Evolutionary conservation across 352 stramenopile species (phyloP).

Genomic region (Phytophthora meadii): DNA sequence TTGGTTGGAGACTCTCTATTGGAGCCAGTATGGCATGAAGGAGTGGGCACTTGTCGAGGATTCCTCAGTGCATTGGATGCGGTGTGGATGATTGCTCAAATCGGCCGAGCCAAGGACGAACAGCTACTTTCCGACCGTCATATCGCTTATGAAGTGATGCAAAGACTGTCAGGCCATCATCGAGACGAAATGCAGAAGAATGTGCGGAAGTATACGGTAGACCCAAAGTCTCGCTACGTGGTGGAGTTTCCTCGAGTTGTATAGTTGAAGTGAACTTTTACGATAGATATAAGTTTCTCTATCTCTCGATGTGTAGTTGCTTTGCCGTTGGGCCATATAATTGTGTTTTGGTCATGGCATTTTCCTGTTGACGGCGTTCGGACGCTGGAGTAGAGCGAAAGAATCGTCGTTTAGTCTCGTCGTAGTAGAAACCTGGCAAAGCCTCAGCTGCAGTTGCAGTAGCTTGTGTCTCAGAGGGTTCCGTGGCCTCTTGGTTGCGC

Average conservation of each 20-base stretch:
- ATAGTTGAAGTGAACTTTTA: background rate
- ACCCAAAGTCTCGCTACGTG: constrained; percentile 70
- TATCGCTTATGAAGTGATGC: constrained; percentile 66
- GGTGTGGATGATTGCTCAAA: constrained; percentile 73
- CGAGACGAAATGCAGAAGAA: constrained; percentile 78
- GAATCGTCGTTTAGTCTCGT: no score
- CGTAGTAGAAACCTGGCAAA: no score
- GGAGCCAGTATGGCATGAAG: constrained; percentile 85
- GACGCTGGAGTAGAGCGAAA: no score
- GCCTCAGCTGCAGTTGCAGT: no score
- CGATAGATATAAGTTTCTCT: no score
- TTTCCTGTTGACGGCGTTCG: no score
- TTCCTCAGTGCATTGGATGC: constrained; percentile 78
- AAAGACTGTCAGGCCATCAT: constrained; percentile 66
- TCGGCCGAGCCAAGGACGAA: constrained; percentile 64
- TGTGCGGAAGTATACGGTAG: constrained; percentile 76
- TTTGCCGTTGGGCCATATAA: no score
- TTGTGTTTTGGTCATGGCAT: no score
- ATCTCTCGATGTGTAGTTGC: no score
- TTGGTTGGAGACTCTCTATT: constrained; percentile 78
- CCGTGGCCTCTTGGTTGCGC: no score
- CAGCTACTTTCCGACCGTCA: constrained; percentile 70
- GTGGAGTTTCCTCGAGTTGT: constrained; percentile 48
- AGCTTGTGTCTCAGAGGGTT: no score
- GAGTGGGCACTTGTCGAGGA: constrained; percentile 75